Evolutionary conservation across 495 filamentous ascomycete genomes (phyloP).

Genomic region (Penicillium cinerascens): DNA sequence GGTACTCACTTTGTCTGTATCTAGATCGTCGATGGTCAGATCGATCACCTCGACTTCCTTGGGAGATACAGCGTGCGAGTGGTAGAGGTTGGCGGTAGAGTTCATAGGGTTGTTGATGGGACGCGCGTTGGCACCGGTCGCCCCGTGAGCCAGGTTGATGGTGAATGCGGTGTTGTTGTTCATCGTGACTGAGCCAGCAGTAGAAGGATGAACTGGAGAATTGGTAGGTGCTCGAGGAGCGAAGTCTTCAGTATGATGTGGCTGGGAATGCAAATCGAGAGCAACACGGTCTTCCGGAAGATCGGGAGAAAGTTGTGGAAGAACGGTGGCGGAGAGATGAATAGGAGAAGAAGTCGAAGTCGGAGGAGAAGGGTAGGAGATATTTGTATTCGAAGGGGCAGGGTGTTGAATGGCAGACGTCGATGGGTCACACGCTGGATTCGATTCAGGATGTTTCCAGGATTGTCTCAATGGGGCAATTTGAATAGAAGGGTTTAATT

Average conservation of each 20-base stretch:
- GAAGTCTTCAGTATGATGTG: no score
- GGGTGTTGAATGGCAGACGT: neutral
- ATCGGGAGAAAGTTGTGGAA: neutral
- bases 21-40: constrained; percentile 4
- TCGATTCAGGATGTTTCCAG: neutral
- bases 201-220: no score
- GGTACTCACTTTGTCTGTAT: constrained; percentile 4
- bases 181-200: neutral
- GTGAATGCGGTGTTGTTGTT: neutral
- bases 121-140: neutral
- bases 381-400: neutral
- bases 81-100: neutral
- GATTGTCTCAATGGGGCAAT: neutral
- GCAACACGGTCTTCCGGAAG: neutral
- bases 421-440: neutral
- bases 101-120: no score
- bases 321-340: neutral
- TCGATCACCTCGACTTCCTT: constrained; percentile 7
- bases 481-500: neutral
- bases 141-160: neutral
- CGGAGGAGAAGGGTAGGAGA: neutral
- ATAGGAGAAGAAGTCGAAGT: neutral
- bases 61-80: neutral
- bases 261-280: neutral
- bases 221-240: no score